Percentiles rank a stretch among this genome's conserved stretches.
phyloP scores from a whole-genome alignment of 345 rosid species.

The Acer yangbiense region DNA sequence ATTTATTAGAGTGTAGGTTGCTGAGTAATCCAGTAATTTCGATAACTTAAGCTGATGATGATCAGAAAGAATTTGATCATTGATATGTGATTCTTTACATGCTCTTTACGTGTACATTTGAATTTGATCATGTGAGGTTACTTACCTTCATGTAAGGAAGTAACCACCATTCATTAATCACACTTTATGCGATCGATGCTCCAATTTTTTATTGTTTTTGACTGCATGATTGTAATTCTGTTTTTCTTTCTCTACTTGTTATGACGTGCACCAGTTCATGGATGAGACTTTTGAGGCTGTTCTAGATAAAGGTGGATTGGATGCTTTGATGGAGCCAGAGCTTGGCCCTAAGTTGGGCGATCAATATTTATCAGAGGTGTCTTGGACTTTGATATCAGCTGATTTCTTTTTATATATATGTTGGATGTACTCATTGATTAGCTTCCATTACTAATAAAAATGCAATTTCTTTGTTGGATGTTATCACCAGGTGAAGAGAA shows the following conservation, averaged over 20 bases:
- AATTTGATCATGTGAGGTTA: no score
- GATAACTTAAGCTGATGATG: no score
- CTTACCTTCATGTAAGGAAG: not conserved
- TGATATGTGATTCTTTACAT: no score
- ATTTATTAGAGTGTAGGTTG: no score
- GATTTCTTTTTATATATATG: not conserved
- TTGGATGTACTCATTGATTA: not conserved
- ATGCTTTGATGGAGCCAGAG: constrained; percentile 97
- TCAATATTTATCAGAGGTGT: constrained; percentile 82
- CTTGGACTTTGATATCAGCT: constrained; percentile 3
- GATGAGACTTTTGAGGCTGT: constrained; percentile 65
- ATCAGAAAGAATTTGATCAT: no score
- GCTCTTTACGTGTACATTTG: no score
- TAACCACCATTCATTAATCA: not conserved
- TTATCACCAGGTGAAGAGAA: constrained; percentile 67
- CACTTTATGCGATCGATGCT: not conserved
- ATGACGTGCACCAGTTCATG: constrained; percentile 43
- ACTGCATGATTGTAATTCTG: not conserved
- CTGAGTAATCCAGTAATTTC: no score
- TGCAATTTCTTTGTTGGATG: not conserved
- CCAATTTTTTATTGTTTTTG: constrained; percentile 7
- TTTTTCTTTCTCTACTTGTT: not conserved
- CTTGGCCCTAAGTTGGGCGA: constrained; percentile 71
- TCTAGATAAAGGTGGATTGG: constrained; percentile 95
- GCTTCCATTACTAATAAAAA: constrained; percentile 5